Conservation (phyloP, 1,284 basidiomycete genomes). For the Trametes versicolor region DNA sequence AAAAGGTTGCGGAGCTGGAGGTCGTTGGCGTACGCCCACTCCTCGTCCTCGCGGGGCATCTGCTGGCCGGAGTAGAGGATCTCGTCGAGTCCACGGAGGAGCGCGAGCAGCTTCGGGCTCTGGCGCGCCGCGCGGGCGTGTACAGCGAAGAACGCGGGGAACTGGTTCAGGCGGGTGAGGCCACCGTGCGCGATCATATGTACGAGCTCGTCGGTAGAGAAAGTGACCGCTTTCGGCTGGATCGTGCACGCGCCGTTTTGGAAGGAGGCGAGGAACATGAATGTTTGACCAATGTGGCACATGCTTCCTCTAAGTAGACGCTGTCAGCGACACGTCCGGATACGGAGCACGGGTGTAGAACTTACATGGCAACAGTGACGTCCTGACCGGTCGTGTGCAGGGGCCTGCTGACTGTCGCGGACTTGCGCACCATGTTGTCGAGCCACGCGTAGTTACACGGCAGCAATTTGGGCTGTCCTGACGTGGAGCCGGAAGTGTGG, state of each 20-base stretch:
- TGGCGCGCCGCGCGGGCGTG: conserved; percentile 67
- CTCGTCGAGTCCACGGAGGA: conserved; percentile 64
- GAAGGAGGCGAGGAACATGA: conserved; percentile 69
- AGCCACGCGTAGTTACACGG: conserved; percentile 73
- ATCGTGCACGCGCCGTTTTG: conserved; percentile 79
- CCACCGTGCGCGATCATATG: conserved; percentile 72
- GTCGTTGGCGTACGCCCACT: conserved; percentile 65
- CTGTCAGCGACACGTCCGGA: conserved; percentile 15
- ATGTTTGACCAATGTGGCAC: conserved; percentile 45
- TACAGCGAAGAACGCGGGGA: conserved; percentile 68
- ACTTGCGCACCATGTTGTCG: conserved; percentile 62
- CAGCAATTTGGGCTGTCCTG: conserved; percentile 76
- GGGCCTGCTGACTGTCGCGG: conserved; percentile 60
- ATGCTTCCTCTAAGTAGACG: conserved; percentile 40
- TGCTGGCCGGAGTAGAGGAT: conserved; percentile 71
- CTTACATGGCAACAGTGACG: conserved; percentile 53
- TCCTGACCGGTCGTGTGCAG: conserved; percentile 62
- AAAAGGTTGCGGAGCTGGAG: conserved; percentile 73
- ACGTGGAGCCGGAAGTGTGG: conserved; percentile 80
- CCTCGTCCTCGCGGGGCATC: conserved; percentile 70
- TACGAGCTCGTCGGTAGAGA: conserved; percentile 70
- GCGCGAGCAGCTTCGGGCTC: conserved; percentile 65
- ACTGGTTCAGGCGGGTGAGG: conserved; percentile 77
- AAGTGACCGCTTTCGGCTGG: conserved; percentile 69
- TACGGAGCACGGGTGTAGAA: neutral